Base-by-base conservation (phyloP, 495 filamentous ascomycete species). In the Podospora conica region DNA sequence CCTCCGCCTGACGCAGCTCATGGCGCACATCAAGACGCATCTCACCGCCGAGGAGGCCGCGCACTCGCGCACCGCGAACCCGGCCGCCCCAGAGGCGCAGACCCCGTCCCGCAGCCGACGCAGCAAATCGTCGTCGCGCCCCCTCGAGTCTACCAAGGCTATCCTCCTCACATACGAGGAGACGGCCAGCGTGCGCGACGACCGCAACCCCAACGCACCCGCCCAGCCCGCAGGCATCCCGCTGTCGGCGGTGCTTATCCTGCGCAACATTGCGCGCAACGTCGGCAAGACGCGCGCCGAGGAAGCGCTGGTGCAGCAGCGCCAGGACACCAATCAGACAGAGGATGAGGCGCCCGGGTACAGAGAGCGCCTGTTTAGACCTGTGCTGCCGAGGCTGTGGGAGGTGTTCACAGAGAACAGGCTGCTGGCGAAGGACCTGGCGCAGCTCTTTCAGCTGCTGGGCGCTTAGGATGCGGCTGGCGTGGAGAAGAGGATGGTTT, bases 181-280 rank as follows among this genome's bases (percentile, higher is more conserved):
- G 67, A 96, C 93, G 0, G 83, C 85, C 27, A 73, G 73, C 60
- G 77, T 72, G 0, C 78, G 85, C n/a, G 94, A 96, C 73, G 95
- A 97, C 69, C 82, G 87, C 27, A 84, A 85, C 54, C 77, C 79
- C 12, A 77, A 78, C 53, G 64, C 74, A 1, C 78, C 80, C 24
- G 78, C 82, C 3, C 89, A 96, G 65, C 89, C 94, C 0, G 85
- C 87, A 22, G 95, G 95, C 5, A 86, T 97, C 55, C 91, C 95
- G 9, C 84, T 96, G 48, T 91, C 90, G 53, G 90, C 91, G 25
- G 88, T 90, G 10, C 78, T 97, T 23, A 91, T 99, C 3, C 79
- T 99, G 67, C 86, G 95, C 31, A 99, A 98, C 72, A 84, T 99
- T 24, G 91, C 92, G 3, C 83, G 89, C 22, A 89, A 93, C 60